Evolutionary conservation across 2,329 filamentous ascomycete species (phyloP).

Genomic region (Sphaerulina musiva): DNA sequence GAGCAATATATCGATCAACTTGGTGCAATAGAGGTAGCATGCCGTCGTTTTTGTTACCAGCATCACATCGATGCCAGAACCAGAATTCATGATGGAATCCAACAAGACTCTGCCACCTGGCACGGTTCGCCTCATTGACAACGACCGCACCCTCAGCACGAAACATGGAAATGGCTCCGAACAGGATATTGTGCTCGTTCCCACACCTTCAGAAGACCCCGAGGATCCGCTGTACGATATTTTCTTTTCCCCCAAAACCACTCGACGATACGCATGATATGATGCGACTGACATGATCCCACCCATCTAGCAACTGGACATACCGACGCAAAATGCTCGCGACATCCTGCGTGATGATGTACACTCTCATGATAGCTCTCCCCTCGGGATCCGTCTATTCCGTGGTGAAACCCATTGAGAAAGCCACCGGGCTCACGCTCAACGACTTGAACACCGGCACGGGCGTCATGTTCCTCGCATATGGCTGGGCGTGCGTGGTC

Average conservation of each 20-base stretch:
- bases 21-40: background rate
- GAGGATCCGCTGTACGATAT: conserved; percentile 38
- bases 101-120: conserved; percentile 28
- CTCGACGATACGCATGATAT: background rate
- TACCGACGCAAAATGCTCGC: conserved; percentile 38
- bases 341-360: conserved; percentile 36
- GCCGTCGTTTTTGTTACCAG: background rate
- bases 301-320: conserved; percentile 37
- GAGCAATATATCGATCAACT: background rate
- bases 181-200: conserved; percentile 37
- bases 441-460: conserved; percentile 44
- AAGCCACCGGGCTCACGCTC: conserved; percentile 43
- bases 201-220: conserved; percentile 39
- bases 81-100: background rate
- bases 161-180: conserved; percentile 34
- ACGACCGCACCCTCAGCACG: conserved; percentile 32
- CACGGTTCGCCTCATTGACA: conserved; percentile 41
- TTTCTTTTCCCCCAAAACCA: background rate
- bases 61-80: background rate
- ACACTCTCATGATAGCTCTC: conserved; percentile 46
- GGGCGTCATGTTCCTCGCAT: conserved; percentile 46
- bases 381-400: conserved; percentile 45
- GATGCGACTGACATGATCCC: background rate
- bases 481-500: conserved; percentile 47
- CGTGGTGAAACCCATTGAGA: conserved; percentile 44